phyloP scores from a whole-genome alignment of 108 stramenopile genomes.

The Skeletonema costatum region DNA sequence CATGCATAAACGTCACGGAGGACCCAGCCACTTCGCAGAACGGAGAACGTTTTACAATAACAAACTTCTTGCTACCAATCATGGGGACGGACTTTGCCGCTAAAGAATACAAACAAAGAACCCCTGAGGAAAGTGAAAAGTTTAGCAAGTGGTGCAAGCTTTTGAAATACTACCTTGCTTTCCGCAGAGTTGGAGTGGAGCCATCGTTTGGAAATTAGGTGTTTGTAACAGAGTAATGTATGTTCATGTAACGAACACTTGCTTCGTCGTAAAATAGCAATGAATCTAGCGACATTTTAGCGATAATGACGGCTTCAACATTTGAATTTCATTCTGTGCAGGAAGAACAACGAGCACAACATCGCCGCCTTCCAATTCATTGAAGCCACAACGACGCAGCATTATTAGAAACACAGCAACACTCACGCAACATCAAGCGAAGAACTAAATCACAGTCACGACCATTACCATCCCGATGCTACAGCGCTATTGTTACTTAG shows the following conservation, averaged over 20 bases:
- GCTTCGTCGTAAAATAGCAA: too few relatives aligned
- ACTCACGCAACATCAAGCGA: too few relatives aligned
- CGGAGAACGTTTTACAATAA: slow-evolving; percentile 59
- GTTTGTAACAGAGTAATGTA: too few relatives aligned
- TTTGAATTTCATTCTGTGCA: too few relatives aligned
- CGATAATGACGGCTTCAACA: too few relatives aligned
- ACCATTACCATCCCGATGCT: neutral
- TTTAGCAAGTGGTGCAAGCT: slow-evolving; percentile 58
- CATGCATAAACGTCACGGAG: slow-evolving; percentile 56
- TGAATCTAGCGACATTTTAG: too few relatives aligned
- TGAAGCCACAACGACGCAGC: too few relatives aligned
- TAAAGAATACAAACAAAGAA: slow-evolving; percentile 61
- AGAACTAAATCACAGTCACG: neutral
- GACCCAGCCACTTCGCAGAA: slow-evolving; percentile 64
- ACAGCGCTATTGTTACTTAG: too few relatives aligned
- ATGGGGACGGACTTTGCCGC: slow-evolving; percentile 56
- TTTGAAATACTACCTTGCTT: slow-evolving; percentile 70
- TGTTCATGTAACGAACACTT: too few relatives aligned
- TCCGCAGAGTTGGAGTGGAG: slow-evolving; percentile 53
- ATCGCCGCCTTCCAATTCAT: too few relatives aligned
- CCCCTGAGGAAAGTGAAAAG: slow-evolving; percentile 40
- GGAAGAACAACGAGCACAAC: too few relatives aligned
- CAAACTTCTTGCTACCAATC: slow-evolving; percentile 66
- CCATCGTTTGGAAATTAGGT: slow-evolving; percentile 47
- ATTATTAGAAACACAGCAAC: too few relatives aligned